Conservation (phyloP, 2,329 filamentous ascomycete genomes). For the Ceratocystis huliohia region DNA sequence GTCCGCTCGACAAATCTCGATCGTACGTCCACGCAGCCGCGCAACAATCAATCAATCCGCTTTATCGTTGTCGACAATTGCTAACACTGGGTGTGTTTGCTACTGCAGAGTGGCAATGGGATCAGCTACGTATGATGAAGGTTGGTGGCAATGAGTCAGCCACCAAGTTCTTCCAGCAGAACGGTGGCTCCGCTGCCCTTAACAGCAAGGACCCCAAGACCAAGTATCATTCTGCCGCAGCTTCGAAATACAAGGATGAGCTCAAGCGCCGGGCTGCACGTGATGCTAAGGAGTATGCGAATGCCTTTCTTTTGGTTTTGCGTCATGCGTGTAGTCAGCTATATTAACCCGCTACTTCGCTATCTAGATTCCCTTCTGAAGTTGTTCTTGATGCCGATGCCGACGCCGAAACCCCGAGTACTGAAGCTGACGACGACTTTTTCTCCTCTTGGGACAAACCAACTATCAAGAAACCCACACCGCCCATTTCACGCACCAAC, state of each 20-base stretch:
- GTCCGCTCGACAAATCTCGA: slow-evolving; percentile 97
- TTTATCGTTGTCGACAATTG: neutral
- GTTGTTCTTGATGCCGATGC: slow-evolving; percentile 67
- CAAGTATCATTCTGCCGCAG: slow-evolving; percentile 90
- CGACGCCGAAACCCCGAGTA: slow-evolving; percentile 62
- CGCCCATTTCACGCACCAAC: slow-evolving; percentile 76
- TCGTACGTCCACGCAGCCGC: slow-evolving; percentile 49
- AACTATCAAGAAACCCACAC: slow-evolving; percentile 88
- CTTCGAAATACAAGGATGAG: slow-evolving; percentile 96
- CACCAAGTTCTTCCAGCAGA: slow-evolving; percentile 95
- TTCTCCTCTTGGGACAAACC: slow-evolving; percentile 99
- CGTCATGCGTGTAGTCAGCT: neutral
- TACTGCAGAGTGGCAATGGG: slow-evolving; percentile 84
- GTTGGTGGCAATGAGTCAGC: slow-evolving; percentile 96
- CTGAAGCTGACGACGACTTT: slow-evolving; percentile 80
- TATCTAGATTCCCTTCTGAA: slow-evolving; percentile 61
- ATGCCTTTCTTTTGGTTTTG: slow-evolving; percentile 18
- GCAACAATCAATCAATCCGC: neutral
- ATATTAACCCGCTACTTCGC: neutral
- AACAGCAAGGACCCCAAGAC: slow-evolving; percentile 94
- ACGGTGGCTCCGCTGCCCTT: slow-evolving; percentile 84
- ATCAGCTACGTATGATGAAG: slow-evolving; percentile 94
- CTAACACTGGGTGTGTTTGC: neutral
- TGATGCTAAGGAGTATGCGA: slow-evolving; percentile 68
- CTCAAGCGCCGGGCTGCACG: slow-evolving; percentile 71